Evolutionary conservation across 805 yeast genomes (phyloP), one percentile per base, ranked within the genome.

Genomic region (Priceomyces fermenticarens): DNA sequence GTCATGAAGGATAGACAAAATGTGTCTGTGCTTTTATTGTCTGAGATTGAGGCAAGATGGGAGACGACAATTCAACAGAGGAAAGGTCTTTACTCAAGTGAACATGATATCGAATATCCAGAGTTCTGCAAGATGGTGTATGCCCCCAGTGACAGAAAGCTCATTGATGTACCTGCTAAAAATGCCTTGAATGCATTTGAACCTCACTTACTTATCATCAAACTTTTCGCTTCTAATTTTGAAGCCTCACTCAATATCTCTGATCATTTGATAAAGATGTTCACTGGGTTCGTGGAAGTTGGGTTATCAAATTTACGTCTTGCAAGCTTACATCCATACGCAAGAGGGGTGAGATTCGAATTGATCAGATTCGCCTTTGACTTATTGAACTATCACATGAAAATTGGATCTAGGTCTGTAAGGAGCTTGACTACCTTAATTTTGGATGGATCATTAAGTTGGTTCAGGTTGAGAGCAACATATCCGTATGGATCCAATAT

Each of bases 401-500:
- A 71, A 41, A 69, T 80, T 36, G 70, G 69, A 3, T 70, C 83
- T 1, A 67, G 74, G 46, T 70, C 73, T 43, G 65, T 69, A 15
- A 44, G 60, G 2, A 52, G 60, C 2, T 62, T 89, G 49, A 75
- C 77, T 1, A 65, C 65, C 29, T 61, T 75, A 3, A 73, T 89
- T 11, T 58, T 85, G 16, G 80, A 77, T 41, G 88, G 88, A 12
- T 76, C 84, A 0, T 70, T 93, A 32, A 73, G 84, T 1, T 90
- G 98, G 97, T 93, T 88, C 57, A 71, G 70, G 16, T 72, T 67
- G 35, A 70, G 77, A 14, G 70, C 79, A 1, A 67, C 74, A 3
- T 84, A 83, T 67, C 97, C 98, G 11, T 89, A 75, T 65, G 98
- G 99, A 3, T 83, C 88, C 9, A 88, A 91, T 55, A 72, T 77